Conservation (phyloP, 345 rosid genomes). For the Eucalyptus grandis region DNA sequence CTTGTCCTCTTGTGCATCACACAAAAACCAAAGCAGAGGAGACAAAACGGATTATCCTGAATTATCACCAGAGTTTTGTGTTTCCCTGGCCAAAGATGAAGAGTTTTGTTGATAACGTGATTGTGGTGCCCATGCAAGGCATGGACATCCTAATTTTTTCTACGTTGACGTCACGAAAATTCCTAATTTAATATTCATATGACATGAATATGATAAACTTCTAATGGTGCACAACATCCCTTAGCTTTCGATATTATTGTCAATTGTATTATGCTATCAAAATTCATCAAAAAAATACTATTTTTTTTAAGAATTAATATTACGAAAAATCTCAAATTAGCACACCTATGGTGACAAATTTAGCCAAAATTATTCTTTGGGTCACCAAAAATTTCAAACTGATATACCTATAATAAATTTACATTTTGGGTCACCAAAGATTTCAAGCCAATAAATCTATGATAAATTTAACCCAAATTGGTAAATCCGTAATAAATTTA, state of each 20-base stretch:
- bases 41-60: background rate
- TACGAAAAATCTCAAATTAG: too few species aligned
- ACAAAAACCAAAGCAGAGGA: background rate
- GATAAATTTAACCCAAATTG: too few species aligned
- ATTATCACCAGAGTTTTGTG: background rate
- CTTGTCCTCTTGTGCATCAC: background rate
- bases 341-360: background rate
- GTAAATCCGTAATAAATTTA: background rate
- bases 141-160: background rate
- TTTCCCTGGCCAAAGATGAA: background rate
- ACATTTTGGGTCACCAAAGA: background rate
- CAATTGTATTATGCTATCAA: background rate
- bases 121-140: background rate
- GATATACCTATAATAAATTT: too few species aligned
- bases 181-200: background rate
- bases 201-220: background rate
- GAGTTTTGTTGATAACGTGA: background rate
- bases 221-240: background rate
- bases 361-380: too few species aligned
- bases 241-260: background rate
- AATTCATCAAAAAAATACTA: background rate
- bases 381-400: too few species aligned
- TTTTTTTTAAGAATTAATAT: too few species aligned
- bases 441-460: too few species aligned
- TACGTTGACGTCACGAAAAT: background rate